Evolutionary conservation across 768 basidiomycete genomes (phyloP), one percentile per base, ranked within the genome.

Genomic region (Lentinula boryana): DNA sequence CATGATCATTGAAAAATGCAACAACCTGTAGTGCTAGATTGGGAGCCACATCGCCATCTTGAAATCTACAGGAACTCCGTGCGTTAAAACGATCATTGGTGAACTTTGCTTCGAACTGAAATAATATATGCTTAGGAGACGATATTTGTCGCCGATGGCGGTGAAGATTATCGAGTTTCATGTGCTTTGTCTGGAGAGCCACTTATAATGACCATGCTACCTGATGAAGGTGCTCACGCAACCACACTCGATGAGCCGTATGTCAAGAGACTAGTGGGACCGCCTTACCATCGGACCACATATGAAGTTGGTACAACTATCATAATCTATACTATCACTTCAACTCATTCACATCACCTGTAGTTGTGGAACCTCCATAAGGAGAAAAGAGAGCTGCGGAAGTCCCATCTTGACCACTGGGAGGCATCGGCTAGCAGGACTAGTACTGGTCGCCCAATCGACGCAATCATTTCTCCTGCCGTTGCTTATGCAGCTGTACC

Each of bases 381-480:
- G 65, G 58, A 60, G 64, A 80, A 78, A 64, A 71, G 70, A 5
- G 75, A 77, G 9, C 64, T 87, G 33, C 79, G 87, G 23, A 75
- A 83, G 63, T 76, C 78, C 50, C 84, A 89, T 66, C 70, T 88
- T 50, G 80, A 84, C 55, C 71, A 82, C 56, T 91, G 89, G 89
- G 78, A 85, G 53, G 75, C 71, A 5, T 87, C 85, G 0, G 72
- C 64, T 9, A 63, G 58, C 0, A 56, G 64, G 16, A 91, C 89
- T 0, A 82, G 81, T 0, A 92, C 88, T 0, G 88, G 86, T 0
- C 73, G 91, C 1, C 87, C 89, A 5, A 80, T 92, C 5, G 91
- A 93, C 67, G 89, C 86, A 1, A 83, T 93, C 64, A 85, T 93
- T 41, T 73, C 77, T 2, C 87, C 91, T 27, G 78, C 75, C 2